A percentile compares a stretch with the other conserved stretches of the same genome.
These are phyloP conservation scores for Coniochaeta prunicola DNA, from an alignment of 2,329 filamentous ascomycete genomes.

Conservation along the genomic window DNA sequence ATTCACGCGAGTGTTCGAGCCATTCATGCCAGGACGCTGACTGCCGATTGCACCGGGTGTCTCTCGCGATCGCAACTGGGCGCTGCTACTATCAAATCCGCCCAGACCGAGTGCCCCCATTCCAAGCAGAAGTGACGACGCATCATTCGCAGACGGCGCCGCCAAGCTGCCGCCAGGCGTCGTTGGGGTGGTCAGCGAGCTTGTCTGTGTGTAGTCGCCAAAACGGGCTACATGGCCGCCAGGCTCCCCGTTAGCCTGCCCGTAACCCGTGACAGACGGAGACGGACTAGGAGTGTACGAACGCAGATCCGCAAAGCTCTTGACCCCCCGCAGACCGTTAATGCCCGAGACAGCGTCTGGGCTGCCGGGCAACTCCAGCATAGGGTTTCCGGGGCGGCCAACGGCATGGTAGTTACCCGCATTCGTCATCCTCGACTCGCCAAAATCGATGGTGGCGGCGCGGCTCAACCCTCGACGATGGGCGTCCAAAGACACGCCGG, in stretches of 20 bases:
- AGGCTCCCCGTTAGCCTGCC: conserved; percentile 19
- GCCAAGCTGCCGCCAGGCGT: conserved; percentile 22
- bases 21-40: conserved; percentile 49
- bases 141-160: conserved; percentile 16
- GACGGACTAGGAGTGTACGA: conserved; percentile 94
- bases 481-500: conserved; percentile 64
- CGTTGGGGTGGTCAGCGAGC: conserved; percentile 26
- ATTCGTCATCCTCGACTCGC: conserved; percentile 56
- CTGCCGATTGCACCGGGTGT: conserved; percentile 58
- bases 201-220: conserved; percentile 34
- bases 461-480: conserved; percentile 81
- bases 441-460: conserved; percentile 96
- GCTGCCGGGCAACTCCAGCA: conserved; percentile 83
- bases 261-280: conserved; percentile 79
- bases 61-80: conserved; percentile 33
- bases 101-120: conserved; percentile 45
- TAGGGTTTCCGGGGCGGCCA: conserved; percentile 67
- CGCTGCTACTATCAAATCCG: conserved; percentile 35
- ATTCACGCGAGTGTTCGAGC: conserved; percentile 30
- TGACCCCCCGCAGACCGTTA: conserved; percentile 82
- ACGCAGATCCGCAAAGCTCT: conserved; percentile 92
- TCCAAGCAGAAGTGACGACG: conserved; percentile 35
- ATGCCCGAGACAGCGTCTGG: conserved; percentile 55
- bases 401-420: conserved; percentile 67
- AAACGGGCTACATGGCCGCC: conserved; percentile 28